Conservation (phyloP, 345 rosid genomes). For the Cardamine occulta region DNA sequence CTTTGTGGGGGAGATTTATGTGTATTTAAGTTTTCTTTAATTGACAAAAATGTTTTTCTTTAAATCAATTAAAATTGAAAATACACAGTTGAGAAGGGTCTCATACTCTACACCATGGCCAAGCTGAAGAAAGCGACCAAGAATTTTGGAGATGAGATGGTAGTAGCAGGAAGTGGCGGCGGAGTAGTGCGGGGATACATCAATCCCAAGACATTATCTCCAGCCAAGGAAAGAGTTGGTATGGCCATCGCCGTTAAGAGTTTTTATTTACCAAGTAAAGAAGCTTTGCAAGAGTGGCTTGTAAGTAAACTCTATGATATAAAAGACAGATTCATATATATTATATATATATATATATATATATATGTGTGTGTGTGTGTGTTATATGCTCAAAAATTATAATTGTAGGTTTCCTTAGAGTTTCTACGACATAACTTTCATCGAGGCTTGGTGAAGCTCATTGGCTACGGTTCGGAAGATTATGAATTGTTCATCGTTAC, state of each 20-base stretch:
- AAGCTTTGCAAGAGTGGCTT: slow-evolving; percentile 23
- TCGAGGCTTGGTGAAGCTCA: background rate
- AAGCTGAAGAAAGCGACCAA: background rate
- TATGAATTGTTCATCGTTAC: background rate
- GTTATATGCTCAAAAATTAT: background rate
- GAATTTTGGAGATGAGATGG: background rate
- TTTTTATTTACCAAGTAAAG: background rate
- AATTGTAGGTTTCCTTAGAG: background rate
- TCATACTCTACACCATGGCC: background rate
- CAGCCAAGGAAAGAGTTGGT: background rate
- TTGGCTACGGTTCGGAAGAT: slow-evolving; percentile 1
- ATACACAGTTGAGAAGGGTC: background rate
- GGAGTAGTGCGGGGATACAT: background rate
- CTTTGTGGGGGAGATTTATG: too few species aligned
- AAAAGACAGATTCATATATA: background rate
- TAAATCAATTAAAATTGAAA: background rate
- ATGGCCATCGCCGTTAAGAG: background rate
- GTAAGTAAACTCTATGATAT: background rate
- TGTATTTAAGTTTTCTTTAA: background rate
- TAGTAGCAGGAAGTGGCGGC: background rate
- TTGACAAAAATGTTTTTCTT: background rate
- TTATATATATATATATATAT: background rate
- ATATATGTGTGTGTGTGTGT: background rate
- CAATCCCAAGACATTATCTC: background rate
- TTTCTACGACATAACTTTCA: slow-evolving; percentile 16